phyloP scores from a whole-genome alignment of 2,329 filamentous ascomycete species.

The Fusarium incarnatum region DNA sequence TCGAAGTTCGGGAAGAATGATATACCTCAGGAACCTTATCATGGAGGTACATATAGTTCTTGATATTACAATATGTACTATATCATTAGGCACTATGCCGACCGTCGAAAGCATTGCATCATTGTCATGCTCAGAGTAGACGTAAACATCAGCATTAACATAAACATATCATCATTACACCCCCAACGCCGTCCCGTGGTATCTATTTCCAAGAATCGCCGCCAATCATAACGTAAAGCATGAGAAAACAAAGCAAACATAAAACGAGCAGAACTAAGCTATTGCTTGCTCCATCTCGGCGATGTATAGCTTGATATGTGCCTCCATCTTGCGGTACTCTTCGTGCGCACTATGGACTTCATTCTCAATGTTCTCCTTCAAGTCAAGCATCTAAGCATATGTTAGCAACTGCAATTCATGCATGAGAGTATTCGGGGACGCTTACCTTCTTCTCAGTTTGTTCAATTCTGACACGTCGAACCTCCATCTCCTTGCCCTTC shows the following conservation, averaged over 20 bases:
- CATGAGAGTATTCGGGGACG: not conserved
- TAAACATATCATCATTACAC: conserved; percentile 33
- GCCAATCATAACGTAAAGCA: conserved; percentile 29
- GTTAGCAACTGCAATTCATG: conserved; percentile 29
- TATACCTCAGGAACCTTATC: not conserved
- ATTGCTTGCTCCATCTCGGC: conserved; percentile 98
- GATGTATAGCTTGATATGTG: conserved; percentile 97
- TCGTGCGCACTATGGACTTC: conserved; percentile 92
- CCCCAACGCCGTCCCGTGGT: conserved; percentile 57
- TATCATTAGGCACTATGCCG: not conserved
- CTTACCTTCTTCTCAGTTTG: conserved; percentile 97
- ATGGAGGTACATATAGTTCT: not conserved
- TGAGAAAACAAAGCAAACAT: conserved; percentile 8
- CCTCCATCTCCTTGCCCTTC: conserved; percentile 92
- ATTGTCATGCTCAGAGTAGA: conserved; percentile 14
- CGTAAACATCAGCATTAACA: conserved; percentile 19
- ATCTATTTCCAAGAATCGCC: conserved; percentile 45
- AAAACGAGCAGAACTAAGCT: conserved; percentile 38
- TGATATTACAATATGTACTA: not conserved
- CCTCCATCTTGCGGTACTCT: conserved; percentile 97
- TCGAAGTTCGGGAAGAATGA: conserved; percentile 22
- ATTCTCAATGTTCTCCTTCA: conserved; percentile 97
- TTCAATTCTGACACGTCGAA: conserved; percentile 91
- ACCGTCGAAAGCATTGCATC: conserved; percentile 10
- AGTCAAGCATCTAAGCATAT: conserved; percentile 84